A percentile compares a stretch with the other conserved stretches of the same genome.
phyloP scores from a whole-genome alignment of 352 stramenopile species.

The Plasmopara viticola region DNA sequence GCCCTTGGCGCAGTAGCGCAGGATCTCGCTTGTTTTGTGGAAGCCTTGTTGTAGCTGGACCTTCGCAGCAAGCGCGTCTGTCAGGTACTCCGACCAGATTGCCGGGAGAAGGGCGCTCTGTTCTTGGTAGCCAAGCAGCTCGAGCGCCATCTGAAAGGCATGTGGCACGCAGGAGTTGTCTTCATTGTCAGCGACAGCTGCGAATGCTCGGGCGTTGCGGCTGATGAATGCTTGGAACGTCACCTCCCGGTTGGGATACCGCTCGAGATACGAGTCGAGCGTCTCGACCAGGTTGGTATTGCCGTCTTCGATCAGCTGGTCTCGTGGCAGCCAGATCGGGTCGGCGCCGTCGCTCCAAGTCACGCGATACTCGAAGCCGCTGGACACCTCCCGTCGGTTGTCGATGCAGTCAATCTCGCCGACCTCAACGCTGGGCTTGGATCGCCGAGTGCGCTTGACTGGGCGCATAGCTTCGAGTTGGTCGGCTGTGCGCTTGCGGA shows the following conservation, averaged over 20 bases:
- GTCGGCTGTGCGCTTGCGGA: slow-evolving; percentile 1
- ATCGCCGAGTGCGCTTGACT: too few relatives aligned
- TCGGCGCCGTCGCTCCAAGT: slow-evolving; percentile 3
- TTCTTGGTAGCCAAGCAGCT: slow-evolving; percentile 1
- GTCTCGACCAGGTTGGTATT: slow-evolving; percentile 1
- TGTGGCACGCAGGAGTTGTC: slow-evolving; percentile 1
- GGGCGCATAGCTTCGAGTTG: slow-evolving; percentile 1
- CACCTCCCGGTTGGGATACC: background rate
- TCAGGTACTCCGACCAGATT: background rate
- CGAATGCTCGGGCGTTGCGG: background rate
- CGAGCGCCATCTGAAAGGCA: slow-evolving; percentile 2
- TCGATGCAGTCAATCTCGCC: too few relatives aligned
- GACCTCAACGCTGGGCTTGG: too few relatives aligned
- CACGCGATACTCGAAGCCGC: too few relatives aligned
- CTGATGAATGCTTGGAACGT: background rate
- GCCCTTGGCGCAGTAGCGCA: background rate
- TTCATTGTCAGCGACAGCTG: background rate
- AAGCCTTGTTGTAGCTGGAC: slow-evolving; percentile 3
- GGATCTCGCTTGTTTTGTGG: background rate
- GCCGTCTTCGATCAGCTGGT: slow-evolving; percentile 1
- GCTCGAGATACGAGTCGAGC: background rate
- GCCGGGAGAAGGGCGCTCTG: background rate
- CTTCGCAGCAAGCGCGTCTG: background rate
- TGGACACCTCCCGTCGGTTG: too few relatives aligned
- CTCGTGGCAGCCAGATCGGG: slow-evolving; percentile 1